Conservation (phyloP, 2,329 filamentous ascomycete species). For the Escovopsis sp. region DNA sequence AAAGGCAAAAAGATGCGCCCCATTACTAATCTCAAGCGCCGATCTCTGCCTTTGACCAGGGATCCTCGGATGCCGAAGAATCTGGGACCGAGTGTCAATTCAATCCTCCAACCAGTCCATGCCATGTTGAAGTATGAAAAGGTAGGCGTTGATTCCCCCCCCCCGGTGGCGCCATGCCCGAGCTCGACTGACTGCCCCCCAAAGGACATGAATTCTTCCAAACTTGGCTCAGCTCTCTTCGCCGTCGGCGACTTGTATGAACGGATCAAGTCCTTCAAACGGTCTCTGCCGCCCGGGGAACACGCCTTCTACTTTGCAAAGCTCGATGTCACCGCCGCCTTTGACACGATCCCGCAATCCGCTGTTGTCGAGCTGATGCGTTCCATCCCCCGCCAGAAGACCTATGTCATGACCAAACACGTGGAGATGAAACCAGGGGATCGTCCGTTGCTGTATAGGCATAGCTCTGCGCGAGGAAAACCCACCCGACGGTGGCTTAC, state of each 20-base stretch:
- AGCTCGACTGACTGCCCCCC: not conserved
- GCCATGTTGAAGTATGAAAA: slow-evolving; percentile 68
- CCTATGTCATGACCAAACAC: slow-evolving; percentile 62
- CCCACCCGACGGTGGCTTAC: slow-evolving; percentile 36
- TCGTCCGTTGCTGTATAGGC: slow-evolving; percentile 8
- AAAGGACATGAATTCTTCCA: slow-evolving; percentile 33
- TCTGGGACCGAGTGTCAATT: slow-evolving; percentile 28
- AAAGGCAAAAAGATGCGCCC: slow-evolving; percentile 65
- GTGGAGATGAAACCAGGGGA: slow-evolving; percentile 48
- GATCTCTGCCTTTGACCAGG: slow-evolving; percentile 29
- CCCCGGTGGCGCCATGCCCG: not conserved
- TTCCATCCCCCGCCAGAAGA: slow-evolving; percentile 38
- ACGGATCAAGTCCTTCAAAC: slow-evolving; percentile 56
- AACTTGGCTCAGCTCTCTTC: slow-evolving; percentile 66
- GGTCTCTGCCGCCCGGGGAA: slow-evolving; percentile 24
- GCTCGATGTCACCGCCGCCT: slow-evolving; percentile 80
- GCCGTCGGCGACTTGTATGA: slow-evolving; percentile 69
- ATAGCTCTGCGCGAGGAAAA: slow-evolving; percentile 17
- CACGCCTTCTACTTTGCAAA: slow-evolving; percentile 70
- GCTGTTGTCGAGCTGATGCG: slow-evolving; percentile 53
- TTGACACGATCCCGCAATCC: slow-evolving; percentile 84
- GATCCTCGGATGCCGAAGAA: slow-evolving; percentile 39
- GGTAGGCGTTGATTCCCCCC: slow-evolving; percentile 23
- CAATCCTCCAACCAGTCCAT: slow-evolving; percentile 55
- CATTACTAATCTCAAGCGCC: slow-evolving; percentile 72